Percentiles rank a stretch among this genome's conserved stretches.
Evolutionary conservation across 108 stramenopile species (phyloP).

Genomic region (Bacterosira constricta): DNA sequence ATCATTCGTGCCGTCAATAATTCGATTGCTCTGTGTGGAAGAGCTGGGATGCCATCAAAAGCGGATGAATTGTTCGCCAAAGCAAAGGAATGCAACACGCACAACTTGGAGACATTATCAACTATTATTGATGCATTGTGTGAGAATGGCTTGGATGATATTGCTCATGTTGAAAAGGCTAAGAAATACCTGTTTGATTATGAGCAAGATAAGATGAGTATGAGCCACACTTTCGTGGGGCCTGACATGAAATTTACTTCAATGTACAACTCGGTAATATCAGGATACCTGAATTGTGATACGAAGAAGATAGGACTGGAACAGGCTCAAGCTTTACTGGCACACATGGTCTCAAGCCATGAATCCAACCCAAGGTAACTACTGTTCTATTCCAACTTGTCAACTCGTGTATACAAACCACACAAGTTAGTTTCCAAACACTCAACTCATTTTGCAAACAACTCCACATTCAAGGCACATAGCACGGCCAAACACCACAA

Average conservation of each 20-base stretch:
- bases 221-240: conserved; percentile 1
- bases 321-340: conserved; percentile 19
- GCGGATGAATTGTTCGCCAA: conserved; percentile 33
- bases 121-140: conserved; percentile 20
- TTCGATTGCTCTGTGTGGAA: conserved; percentile 33
- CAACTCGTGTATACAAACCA: too few species aligned
- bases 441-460: too few species aligned
- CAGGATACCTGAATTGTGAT: conserved; percentile 28
- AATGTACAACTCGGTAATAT: conserved; percentile 42
- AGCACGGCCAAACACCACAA: conserved; percentile 41
- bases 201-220: conserved; percentile 29
- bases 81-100: conserved; percentile 25
- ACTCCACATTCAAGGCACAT: too few species aligned
- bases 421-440: too few species aligned
- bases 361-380: conserved; percentile 31
- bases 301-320: conserved; percentile 17
- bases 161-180: conserved; percentile 30
- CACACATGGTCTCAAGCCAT: conserved; percentile 39
- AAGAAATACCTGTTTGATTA: conserved; percentile 33
- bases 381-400: too few species aligned
- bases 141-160: conserved; percentile 13
- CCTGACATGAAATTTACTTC: conserved; percentile 39
- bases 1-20: conserved; percentile 19
- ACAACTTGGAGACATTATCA: conserved; percentile 22
- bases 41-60: conserved; percentile 18